Conservation (phyloP, 768 basidiomycete genomes). For the Trametes cubensis region DNA sequence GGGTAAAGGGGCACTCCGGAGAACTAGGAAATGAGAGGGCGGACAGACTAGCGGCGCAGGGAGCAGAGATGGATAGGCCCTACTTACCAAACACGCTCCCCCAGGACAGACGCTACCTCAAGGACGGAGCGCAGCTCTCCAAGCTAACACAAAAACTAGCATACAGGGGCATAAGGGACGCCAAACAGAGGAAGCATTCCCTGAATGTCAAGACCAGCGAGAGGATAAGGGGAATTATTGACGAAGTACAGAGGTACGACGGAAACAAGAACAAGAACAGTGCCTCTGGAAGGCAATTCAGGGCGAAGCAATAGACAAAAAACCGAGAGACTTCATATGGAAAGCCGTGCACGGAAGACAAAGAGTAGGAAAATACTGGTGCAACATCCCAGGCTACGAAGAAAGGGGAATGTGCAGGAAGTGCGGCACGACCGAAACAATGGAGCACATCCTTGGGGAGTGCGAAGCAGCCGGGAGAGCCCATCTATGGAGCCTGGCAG, state of each 20-base stretch:
- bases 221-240: no score
- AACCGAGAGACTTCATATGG: conserved; percentile 14
- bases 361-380: conserved; percentile 23
- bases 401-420: conserved; percentile 11
- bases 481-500: conserved; percentile 19
- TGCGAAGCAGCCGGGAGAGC: conserved; percentile 15
- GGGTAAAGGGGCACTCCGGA: conserved; percentile 23
- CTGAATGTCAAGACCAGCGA: neutral
- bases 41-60: no score
- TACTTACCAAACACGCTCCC: no score
- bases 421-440: conserved; percentile 23
- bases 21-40: conserved; percentile 10
- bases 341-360: conserved; percentile 9
- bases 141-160: no score
- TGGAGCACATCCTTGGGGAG: conserved; percentile 27
- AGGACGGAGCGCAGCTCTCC: no score
- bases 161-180: no score
- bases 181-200: no score
- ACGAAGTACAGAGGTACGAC: no score
- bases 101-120: no score
- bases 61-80: no score
- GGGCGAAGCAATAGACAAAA: neutral
- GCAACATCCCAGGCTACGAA: conserved; percentile 12
- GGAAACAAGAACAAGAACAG: neutral
- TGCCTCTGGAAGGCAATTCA: neutral